Conservation (phyloP, 1,139 yeast genomes). For the Pichia sp. region DNA sequence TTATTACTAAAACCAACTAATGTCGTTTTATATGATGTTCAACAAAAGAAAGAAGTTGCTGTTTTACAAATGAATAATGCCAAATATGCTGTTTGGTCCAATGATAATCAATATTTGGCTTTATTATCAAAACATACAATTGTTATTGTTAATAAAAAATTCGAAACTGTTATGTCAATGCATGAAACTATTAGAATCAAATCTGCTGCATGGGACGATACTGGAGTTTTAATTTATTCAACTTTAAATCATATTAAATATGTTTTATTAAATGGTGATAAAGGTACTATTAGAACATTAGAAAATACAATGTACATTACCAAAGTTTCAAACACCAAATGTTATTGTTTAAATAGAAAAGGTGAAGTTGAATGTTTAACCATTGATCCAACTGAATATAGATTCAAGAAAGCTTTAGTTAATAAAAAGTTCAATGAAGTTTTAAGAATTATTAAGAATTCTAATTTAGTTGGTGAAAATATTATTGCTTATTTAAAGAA, state of each 20-base stretch:
- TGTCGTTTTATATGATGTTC: constrained; percentile 84
- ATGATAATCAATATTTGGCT: constrained; percentile 83
- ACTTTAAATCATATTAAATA: constrained; percentile 95
- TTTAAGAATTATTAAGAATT: constrained; percentile 75
- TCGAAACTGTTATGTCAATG: constrained; percentile 75
- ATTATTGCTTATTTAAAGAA: constrained; percentile 92
- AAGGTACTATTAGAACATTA: constrained; percentile 87
- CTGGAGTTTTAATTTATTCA: constrained; percentile 84
- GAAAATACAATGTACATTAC: constrained; percentile 85
- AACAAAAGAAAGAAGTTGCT: constrained; percentile 75
- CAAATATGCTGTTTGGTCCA: constrained; percentile 85
- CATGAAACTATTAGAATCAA: constrained; percentile 97
- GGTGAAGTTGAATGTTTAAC: constrained; percentile 75
- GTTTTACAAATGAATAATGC: constrained; percentile 71
- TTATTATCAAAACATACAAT: constrained; percentile 88
- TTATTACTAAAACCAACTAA: constrained; percentile 65
- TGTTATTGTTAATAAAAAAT: constrained; percentile 73
- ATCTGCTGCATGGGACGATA: constrained; percentile 97
- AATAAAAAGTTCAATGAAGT: constrained; percentile 90
- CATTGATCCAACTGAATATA: constrained; percentile 94
- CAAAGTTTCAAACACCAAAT: constrained; percentile 61
- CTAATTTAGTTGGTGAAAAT: constrained; percentile 94
- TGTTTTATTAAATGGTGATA: constrained; percentile 87
- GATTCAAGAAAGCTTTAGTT: constrained; percentile 89
- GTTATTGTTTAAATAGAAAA: constrained; percentile 75